Evolutionary conservation across 805 yeast species (phyloP).

Genomic region (Lipomyces japonicus): DNA sequence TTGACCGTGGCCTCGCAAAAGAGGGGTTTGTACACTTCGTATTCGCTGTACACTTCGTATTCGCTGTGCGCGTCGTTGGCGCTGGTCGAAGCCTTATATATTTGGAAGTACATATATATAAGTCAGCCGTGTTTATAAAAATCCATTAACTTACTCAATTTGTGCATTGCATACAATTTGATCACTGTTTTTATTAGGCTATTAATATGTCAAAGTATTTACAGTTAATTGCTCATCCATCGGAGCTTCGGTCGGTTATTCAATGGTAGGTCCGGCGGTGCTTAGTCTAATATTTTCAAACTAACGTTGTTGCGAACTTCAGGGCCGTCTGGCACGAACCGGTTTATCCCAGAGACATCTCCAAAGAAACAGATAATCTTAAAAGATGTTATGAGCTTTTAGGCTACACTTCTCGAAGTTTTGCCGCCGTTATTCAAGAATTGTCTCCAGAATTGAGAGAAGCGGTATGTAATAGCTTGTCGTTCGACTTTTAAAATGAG

Average conservation of each 20-base stretch:
- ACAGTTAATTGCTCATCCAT: slow-evolving; percentile 58
- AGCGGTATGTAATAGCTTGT: slow-evolving; percentile 43
- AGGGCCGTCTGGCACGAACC: slow-evolving; percentile 47
- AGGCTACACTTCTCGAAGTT: slow-evolving; percentile 75
- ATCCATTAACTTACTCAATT: no score
- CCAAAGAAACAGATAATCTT: slow-evolving; percentile 45
- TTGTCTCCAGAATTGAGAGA: slow-evolving; percentile 84
- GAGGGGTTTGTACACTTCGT: no score
- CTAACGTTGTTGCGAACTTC: not conserved
- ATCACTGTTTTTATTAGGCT: not conserved
- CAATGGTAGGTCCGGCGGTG: no score
- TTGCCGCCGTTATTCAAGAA: slow-evolving; percentile 89
- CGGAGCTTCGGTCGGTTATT: slow-evolving; percentile 64
- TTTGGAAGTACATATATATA: no score
- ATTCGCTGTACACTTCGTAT: no score
- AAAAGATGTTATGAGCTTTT: slow-evolving; percentile 66
- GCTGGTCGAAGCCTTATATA: no score
- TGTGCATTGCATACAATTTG: no score
- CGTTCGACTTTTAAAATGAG: not conserved
- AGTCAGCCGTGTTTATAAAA: no score
- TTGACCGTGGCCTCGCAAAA: no score
- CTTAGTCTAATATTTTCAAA: no score
- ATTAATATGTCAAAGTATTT: slow-evolving; percentile 22
- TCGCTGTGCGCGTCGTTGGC: no score
- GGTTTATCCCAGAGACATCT: slow-evolving; percentile 47